Evolutionary conservation across 2,329 filamentous ascomycete genomes (phyloP).

Genomic region (Xylaria sp.): DNA sequence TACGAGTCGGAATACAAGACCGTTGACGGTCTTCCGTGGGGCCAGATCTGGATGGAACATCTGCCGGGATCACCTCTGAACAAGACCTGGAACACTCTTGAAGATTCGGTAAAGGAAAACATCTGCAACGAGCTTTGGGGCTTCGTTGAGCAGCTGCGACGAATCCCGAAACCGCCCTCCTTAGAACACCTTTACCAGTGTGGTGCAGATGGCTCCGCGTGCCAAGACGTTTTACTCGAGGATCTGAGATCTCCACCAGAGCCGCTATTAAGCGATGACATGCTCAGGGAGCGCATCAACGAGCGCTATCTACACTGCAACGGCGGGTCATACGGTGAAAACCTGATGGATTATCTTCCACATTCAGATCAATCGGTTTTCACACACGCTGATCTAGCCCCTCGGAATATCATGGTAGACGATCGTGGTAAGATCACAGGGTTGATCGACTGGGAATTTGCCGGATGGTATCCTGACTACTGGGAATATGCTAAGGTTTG

Average conservation of each 20-base stretch:
- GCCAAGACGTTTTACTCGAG: background rate
- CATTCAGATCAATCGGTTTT: background rate
- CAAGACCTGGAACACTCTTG: background rate
- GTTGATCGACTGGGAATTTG: background rate
- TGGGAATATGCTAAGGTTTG: background rate
- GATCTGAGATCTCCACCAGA: background rate
- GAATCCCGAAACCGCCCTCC: constrained; percentile 7
- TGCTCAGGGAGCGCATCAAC: background rate
- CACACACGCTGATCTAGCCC: background rate
- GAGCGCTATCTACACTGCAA: background rate
- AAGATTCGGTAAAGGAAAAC: constrained; percentile 10
- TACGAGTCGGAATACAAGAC: background rate
- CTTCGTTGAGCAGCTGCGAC: constrained; percentile 19
- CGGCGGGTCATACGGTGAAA: background rate
- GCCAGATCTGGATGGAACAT: constrained; percentile 17
- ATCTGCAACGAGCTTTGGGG: constrained; percentile 23
- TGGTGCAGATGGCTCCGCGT: constrained; percentile 12
- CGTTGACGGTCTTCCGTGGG: background rate
- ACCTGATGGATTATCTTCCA: background rate
- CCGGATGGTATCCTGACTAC: background rate
- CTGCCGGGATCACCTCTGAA: background rate
- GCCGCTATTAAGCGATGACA: background rate
- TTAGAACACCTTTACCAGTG: constrained; percentile 12
- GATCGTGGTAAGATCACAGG: background rate
- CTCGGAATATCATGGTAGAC: background rate